Base-by-base conservation (phyloP, 495 filamentous ascomycete species). In the Neurospora pannonica region DNA sequence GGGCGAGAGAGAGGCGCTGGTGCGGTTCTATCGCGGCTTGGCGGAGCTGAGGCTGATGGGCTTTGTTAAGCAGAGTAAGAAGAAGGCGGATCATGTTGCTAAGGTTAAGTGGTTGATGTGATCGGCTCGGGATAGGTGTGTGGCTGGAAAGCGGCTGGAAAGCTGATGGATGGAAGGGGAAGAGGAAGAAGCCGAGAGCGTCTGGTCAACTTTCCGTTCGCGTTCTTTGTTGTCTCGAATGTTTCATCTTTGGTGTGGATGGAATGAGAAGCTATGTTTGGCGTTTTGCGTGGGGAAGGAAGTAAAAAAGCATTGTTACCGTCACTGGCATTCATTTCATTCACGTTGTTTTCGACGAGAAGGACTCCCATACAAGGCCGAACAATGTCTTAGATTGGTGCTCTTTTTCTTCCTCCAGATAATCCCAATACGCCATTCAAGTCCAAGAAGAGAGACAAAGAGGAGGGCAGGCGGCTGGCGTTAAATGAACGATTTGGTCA, bases 61-160 rank as follows among this genome's bases (percentile, higher is more conserved):
- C 24, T 90, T 97, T 85, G 86, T 98, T 39, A 98, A 96, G 83
- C 87, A 87, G 75, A 98, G 91, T 77, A 92, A 90, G 82, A 98
- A 94, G 87, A 97, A 96, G 87, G 87, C 89, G 15, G 96, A 98
- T 80, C 95, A 97, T 83, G 82, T 97, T 76, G 91, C 93, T 21
- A 98, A 97, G 83, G 83, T 93, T 72, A 85, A 85, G 60, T 86
- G 85, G 85, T 19, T 67, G 24, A 71, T 83, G 21, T 84, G 70
- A 76, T 36, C 39, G 19, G 43, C 9, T 31, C 39, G 54, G 21
- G 28, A 70, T 28, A 37, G 11, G 36, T 15, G 38, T 11, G 42
- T 37, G 21, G 38, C 24, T 36, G 34, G 60, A 46, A 60, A 73
- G 48, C 10, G 40, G 42, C 34, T 46, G 76, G 76, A 70, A n/a